Evolutionary conservation across 2,329 filamentous ascomycete genomes (phyloP).

Genomic region (Xylaria sp.): DNA sequence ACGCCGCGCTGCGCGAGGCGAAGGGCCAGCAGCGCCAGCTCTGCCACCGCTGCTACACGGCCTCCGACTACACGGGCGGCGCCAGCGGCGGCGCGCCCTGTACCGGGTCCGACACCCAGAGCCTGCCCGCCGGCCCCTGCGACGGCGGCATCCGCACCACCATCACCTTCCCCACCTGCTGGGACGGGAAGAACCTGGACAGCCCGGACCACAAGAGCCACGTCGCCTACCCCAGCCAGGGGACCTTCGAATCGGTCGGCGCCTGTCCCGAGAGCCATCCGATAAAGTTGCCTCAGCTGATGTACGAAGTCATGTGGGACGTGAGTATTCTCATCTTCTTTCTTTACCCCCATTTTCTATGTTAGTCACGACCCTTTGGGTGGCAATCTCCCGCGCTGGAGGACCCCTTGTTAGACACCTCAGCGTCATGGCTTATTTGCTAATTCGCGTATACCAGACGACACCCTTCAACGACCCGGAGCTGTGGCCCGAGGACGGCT

Average conservation of each 20-base stretch:
- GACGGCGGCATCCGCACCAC: conserved; percentile 51
- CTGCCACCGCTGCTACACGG: conserved; percentile 1
- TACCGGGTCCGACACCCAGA: conserved; percentile 44
- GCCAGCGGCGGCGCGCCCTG: conserved; percentile 26
- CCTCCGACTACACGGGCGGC: conserved; percentile 6
- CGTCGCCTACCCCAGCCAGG: conserved; percentile 49
- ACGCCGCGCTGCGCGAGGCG: conserved; percentile 35
- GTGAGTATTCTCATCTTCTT: conserved; percentile 24
- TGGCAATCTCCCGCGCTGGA: neutral
- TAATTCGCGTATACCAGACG: conserved; percentile 22
- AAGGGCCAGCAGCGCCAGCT: conserved; percentile 37
- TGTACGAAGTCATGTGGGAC: conserved; percentile 62
- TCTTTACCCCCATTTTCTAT: neutral
- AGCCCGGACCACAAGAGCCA: conserved; percentile 52
- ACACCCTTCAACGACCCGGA: conserved; percentile 31
- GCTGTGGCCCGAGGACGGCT: conserved; percentile 35
- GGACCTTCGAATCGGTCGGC: conserved; percentile 40
- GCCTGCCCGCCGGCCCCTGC: conserved; percentile 55
- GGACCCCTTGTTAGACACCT: neutral
- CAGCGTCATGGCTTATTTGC: neutral
- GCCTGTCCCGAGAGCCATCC: conserved; percentile 53
- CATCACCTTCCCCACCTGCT: conserved; percentile 58
- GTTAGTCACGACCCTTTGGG: too few relatives aligned
- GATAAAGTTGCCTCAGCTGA: conserved; percentile 58
- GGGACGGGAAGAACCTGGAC: conserved; percentile 55